These are phyloP conservation scores for Micromonas pusilla DNA, from an alignment of 139 green algal species.

Conservation along the genomic window DNA sequence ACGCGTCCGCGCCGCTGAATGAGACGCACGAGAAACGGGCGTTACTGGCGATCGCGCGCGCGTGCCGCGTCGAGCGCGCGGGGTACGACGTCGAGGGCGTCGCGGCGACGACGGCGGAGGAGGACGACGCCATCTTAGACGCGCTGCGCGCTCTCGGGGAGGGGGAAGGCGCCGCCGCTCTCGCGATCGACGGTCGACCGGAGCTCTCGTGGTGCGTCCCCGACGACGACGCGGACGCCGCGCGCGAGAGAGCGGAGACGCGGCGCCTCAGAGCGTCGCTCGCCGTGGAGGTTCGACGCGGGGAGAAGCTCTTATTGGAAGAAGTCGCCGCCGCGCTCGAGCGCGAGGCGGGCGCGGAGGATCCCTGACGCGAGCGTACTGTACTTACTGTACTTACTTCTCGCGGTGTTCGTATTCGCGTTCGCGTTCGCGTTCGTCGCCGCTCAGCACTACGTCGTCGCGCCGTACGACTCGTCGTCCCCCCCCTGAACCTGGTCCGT, in stretches of 20 bases:
- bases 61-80: no score
- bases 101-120: no score
- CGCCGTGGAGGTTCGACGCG: constrained; percentile 1
- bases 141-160: no score
- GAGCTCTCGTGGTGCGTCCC: no score
- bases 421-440: no score
- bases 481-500: neutral
- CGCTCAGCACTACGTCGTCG: neutral
- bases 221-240: neutral
- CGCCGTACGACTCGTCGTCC: neutral
- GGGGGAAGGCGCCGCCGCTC: no score
- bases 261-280: neutral
- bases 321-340: constrained; percentile 1
- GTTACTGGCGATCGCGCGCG: neutral
- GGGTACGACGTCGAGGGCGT: no score
- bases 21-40: neutral
- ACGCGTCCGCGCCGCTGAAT: neutral
- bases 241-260: neutral
- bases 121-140: no score
- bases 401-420: no score
- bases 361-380: no score
- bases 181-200: no score
- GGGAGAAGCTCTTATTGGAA: constrained; percentile 5
- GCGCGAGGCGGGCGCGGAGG: neutral
- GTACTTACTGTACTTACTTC: no score